A percentile compares a stretch with the other conserved stretches of the same genome.
These are phyloP conservation scores for Annulohypoxylon stygium DNA, from an alignment of 495 filamentous ascomycete genomes.

Conservation along the genomic window DNA sequence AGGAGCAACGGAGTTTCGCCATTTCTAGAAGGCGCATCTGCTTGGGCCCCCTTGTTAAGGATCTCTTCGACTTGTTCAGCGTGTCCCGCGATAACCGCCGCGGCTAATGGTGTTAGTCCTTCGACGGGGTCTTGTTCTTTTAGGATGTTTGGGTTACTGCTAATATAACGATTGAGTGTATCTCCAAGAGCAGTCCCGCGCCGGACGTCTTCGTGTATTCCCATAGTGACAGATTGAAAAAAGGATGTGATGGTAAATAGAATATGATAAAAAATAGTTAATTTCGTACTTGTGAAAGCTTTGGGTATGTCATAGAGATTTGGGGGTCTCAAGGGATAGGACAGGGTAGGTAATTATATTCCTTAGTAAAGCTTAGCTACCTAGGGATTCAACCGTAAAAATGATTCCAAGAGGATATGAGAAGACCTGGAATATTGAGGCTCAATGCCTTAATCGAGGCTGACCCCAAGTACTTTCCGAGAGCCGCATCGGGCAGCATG, in stretches of 20 bases:
- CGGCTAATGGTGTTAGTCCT: constrained; percentile 10
- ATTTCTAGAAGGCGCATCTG: constrained; percentile 6
- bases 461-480: not conserved
- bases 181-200: not conserved
- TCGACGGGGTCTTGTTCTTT: not conserved
- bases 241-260: not conserved
- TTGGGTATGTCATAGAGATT: not conserved
- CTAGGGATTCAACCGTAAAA: too few relatives aligned
- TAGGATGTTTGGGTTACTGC: not conserved
- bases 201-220: constrained; percentile 14
- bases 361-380: not conserved
- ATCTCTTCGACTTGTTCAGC: constrained; percentile 7
- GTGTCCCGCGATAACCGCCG: constrained; percentile 3
- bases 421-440: not conserved
- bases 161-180: not conserved
- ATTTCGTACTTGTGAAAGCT: not conserved
- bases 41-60: constrained; percentile 1
- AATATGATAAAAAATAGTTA: too few relatives aligned
- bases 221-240: not conserved
- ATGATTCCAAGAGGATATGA: not conserved
- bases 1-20: constrained; percentile 21
- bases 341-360: not conserved
- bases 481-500: not conserved
- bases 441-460: not conserved
- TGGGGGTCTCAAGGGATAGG: too few relatives aligned